These are phyloP conservation scores for Yarrowia yakushimensis DNA, from an alignment of 805 yeast species.

Conservation along the genomic window DNA sequence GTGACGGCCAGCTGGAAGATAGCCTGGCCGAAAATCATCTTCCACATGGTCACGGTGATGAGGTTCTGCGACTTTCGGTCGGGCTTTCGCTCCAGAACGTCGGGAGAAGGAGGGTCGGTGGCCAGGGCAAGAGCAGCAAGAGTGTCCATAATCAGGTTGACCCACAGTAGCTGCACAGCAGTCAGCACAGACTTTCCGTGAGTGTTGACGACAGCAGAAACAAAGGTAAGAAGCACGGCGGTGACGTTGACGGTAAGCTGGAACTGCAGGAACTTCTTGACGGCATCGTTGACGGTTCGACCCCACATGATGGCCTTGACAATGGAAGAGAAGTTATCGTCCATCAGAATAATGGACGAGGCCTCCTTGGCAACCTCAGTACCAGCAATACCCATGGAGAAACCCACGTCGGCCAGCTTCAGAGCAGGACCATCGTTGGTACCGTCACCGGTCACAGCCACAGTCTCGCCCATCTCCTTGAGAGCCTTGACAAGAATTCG, in stretches of 20 bases:
- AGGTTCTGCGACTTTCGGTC: slow-evolving; percentile 75
- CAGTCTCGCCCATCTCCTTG: slow-evolving; percentile 80
- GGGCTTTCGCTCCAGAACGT: slow-evolving; percentile 75
- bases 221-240: slow-evolving; percentile 91
- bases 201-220: slow-evolving; percentile 81
- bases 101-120: slow-evolving; percentile 90
- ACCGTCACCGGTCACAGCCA: slow-evolving; percentile 99
- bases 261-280: slow-evolving; percentile 92
- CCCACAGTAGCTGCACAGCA: slow-evolving; percentile 97
- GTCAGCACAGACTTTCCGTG: slow-evolving; percentile 85
- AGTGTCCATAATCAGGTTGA: slow-evolving; percentile 96
- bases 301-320: slow-evolving; percentile 99
- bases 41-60: slow-evolving; percentile 94
- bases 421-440: slow-evolving; percentile 98
- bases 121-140: slow-evolving; percentile 96
- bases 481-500: slow-evolving; percentile 78
- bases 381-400: slow-evolving; percentile 97
- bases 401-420: slow-evolving; percentile 95
- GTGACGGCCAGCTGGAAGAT: slow-evolving; percentile 74
- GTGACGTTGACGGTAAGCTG: slow-evolving; percentile 95
- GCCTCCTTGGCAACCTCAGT: slow-evolving; percentile 99
- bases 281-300: slow-evolving; percentile 90
- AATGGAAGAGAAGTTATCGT: slow-evolving; percentile 90
- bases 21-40: slow-evolving; percentile 92
- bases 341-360: slow-evolving; percentile 85